Evolutionary conservation across 2,329 filamentous ascomycete genomes (phyloP), one percentile per base, ranked within the genome.

Genomic region (Aspergillus sojae): DNA sequence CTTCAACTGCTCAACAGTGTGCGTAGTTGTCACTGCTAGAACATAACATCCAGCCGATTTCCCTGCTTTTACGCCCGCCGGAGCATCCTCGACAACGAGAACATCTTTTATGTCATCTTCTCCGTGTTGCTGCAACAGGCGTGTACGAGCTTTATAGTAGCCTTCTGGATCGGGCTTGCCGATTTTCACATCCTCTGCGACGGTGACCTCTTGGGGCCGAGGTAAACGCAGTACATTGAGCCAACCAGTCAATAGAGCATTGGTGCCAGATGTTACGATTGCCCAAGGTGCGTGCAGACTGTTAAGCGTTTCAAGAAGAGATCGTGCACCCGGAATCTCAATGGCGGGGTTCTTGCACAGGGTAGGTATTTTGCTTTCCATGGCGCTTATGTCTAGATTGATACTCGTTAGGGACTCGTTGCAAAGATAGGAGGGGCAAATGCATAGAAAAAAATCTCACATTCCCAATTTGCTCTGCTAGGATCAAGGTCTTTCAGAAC

Each of bases 111-210:
- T 4, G 16, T 41, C 43, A 11, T 23, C 43, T 23, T 23, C 43
- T 12, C 21, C 43, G 21, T 21, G 12, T 5, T 23, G 43, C 6
- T 46, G 43, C n/a, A 46, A 10, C 11, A 46, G 4, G 11, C 43
- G 43, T 23, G 21, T 46, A 5, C 23, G 45, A 26, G 45, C 23
- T 28, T 28, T 48, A 28, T 16, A 26, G 45, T 58, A 62, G 7
- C 60, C 60, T 19, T 62, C 60, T 7, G 60, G 60, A 39, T 62
- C 55, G 5, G 60, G 55, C 28, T 62, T 62, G 21, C 60, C 60
- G 3, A 46, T 4, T 9, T 36, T 54, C 3, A 62, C 60, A 62
- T 62, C 60, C 12, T 62, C 60, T 10, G 60, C 60, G 1, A 53
- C 48, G 6, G 46, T 62, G 16, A 53, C 48, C 23, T 58, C 48